Evolutionary conservation across 2,329 filamentous ascomycete genomes (phyloP).

Genomic region (Fusarium coffeatum): DNA sequence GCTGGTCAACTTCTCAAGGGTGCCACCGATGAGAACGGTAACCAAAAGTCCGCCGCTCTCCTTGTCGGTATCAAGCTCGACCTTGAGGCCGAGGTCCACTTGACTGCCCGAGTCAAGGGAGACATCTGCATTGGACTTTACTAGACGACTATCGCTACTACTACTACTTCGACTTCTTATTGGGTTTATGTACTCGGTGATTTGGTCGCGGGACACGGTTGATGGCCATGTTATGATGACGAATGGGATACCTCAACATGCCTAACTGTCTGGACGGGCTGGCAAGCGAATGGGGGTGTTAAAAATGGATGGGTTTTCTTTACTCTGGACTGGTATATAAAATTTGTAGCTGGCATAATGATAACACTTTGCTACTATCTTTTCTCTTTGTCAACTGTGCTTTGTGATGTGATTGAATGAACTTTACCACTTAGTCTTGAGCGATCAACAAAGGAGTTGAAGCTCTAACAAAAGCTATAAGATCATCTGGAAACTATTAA

Average conservation of each 20-base stretch:
- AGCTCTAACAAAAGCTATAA: neutral
- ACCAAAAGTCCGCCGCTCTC: constrained; percentile 67
- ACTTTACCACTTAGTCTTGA: neutral
- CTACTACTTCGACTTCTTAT: neutral
- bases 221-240: constrained; percentile 38
- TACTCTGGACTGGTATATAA: constrained; percentile 27
- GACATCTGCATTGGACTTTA: constrained; percentile 64
- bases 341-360: constrained; percentile 37
- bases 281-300: constrained; percentile 28
- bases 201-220: constrained; percentile 29
- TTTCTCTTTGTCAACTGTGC: neutral
- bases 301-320: constrained; percentile 29
- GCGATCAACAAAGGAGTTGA: neutral
- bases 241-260: constrained; percentile 34
- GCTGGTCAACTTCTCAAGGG: constrained; percentile 64
- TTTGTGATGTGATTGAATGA: neutral
- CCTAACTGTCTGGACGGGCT: constrained; percentile 36
- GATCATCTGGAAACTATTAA: neutral
- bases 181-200: constrained; percentile 18
- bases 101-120: constrained; percentile 69
- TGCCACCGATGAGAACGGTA: constrained; percentile 66
- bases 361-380: constrained; percentile 32
- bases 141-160: constrained; percentile 21
- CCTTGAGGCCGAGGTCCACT: constrained; percentile 70
- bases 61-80: constrained; percentile 73